Percentiles rank a stretch among this genome's conserved stretches.
phyloP scores from a whole-genome alignment of 2,329 filamentous ascomycete genomes.

The Chrysosporium queenslandicum region DNA sequence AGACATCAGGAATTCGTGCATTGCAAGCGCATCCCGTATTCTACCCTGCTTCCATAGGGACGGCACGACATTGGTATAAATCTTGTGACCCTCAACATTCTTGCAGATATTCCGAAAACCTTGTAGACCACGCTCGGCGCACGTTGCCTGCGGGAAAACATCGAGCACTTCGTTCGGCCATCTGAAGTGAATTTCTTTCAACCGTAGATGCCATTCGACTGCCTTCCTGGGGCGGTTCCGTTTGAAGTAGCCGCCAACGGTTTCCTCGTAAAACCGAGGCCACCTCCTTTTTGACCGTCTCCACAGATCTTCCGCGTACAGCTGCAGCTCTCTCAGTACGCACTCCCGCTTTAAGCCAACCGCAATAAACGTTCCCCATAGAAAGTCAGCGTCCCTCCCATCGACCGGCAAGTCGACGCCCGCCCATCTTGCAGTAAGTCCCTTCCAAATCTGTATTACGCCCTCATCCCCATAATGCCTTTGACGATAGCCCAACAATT shows the following conservation, averaged over 20 bases:
- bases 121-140: conserved; percentile 22
- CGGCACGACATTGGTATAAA: conserved; percentile 39
- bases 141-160: conserved; percentile 24
- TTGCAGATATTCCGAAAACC: conserved; percentile 37
- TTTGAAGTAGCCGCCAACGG: conserved; percentile 31
- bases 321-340: conserved; percentile 27
- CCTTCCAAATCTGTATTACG: conserved; percentile 35
- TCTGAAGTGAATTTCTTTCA: conserved; percentile 28
- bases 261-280: conserved; percentile 28
- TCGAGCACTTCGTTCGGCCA: conserved; percentile 24
- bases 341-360: conserved; percentile 27
- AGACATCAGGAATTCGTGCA: conserved; percentile 39
- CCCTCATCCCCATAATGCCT: conserved; percentile 37
- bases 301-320: conserved; percentile 35
- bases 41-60: conserved; percentile 31
- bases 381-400: conserved; percentile 30
- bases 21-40: conserved; percentile 33
- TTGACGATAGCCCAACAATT: conserved; percentile 36
- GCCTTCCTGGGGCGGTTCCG: conserved; percentile 25
- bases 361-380: conserved; percentile 36
- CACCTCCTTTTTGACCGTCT: conserved; percentile 32
- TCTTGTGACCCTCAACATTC: conserved; percentile 28
- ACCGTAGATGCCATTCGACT: conserved; percentile 30
- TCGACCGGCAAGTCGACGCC: conserved; percentile 28
- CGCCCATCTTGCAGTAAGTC: conserved; percentile 26